Evolutionary conservation across 139 green algal genomes (phyloP), one percentile per base, ranked within the genome.

Genomic region (Volvox reticuliferus): DNA sequence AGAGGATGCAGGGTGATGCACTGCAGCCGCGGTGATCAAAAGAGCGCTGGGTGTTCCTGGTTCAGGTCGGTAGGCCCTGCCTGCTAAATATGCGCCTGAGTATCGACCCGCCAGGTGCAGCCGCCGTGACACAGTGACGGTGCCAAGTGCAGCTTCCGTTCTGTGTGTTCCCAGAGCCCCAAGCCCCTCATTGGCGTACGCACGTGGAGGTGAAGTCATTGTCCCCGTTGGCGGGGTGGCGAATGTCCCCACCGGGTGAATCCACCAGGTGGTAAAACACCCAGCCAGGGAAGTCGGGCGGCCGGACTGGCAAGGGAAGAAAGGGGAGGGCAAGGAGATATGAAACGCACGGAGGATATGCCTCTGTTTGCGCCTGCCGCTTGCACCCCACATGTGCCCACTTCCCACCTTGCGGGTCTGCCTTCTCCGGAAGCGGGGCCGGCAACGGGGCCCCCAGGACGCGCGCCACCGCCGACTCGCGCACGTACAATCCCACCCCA

Each of bases 221-320:
- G 18, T 80, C 83, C 6, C 67, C 67, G 22, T 33, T 80, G 35
- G 22, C 67, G 22, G 83, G 83, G 83, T 88, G 83, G 35, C 35
- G 83, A 2, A 88, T 80, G 67, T 88, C 83, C 22, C n/a, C 1
- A 1, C 67, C 83, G 6, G 83, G 83, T 16, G 83, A 88, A 17
- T 88, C 83, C 67, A 80, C 37, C 36, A 80, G 35, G 6, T 3
- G 65, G 83, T 80, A 88, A 65, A 88, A 78, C 35, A 80, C 24
- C 83, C 83, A 88, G 83, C 83, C 83, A 37, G 83, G 67, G 28
- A 88, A 30, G 36, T 79, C 67, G 67, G 83, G 83, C 6, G 83
- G 83, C 12, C 35, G 35, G 36, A 68, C 83, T 88, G 82, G 21
- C 2, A 73, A 28, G 65, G 21, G 65, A 12, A 2, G 12, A 73